phyloP scores from a whole-genome alignment of 2,329 filamentous ascomycete species.

The Calonectria naviculata region DNA sequence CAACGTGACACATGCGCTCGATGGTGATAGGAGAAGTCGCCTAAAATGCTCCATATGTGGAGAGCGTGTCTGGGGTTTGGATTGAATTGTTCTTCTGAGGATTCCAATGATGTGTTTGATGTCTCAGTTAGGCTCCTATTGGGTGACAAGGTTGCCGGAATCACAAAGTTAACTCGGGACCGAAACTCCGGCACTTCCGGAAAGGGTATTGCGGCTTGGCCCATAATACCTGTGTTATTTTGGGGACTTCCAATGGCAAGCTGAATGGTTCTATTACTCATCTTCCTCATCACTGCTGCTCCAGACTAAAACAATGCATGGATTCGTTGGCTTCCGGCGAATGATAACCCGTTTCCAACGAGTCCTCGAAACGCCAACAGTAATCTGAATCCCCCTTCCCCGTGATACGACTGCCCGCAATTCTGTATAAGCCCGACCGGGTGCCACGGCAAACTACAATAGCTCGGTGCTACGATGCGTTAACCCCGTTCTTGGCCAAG shows the following conservation, averaged over 20 bases:
- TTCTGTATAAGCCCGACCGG: neutral
- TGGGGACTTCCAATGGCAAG: neutral
- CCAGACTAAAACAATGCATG: neutral
- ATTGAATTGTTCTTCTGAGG: neutral
- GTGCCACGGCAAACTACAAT: neutral
- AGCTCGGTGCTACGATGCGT: neutral
- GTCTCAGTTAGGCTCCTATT: neutral
- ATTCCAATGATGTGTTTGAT: neutral
- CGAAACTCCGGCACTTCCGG: neutral
- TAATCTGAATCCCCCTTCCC: neutral
- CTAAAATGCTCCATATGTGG: neutral
- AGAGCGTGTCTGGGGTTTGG: neutral
- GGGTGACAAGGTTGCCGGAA: neutral
- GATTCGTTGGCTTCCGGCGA: neutral
- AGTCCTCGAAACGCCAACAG: neutral
- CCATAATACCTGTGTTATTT: neutral
- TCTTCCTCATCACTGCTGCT: neutral
- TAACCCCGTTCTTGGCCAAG: neutral
- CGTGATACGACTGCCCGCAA: neutral
- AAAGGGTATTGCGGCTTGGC: neutral
- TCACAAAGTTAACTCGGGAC: neutral
- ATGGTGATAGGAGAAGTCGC: conserved; percentile 2
- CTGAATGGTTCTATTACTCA: neutral
- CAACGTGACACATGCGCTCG: neutral
- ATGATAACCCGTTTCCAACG: neutral